Percentiles rank a stretch among this genome's conserved stretches.
Conservation (phyloP, 352 stramenopile species). For the Phytophthora chlamydospora region DNA sequence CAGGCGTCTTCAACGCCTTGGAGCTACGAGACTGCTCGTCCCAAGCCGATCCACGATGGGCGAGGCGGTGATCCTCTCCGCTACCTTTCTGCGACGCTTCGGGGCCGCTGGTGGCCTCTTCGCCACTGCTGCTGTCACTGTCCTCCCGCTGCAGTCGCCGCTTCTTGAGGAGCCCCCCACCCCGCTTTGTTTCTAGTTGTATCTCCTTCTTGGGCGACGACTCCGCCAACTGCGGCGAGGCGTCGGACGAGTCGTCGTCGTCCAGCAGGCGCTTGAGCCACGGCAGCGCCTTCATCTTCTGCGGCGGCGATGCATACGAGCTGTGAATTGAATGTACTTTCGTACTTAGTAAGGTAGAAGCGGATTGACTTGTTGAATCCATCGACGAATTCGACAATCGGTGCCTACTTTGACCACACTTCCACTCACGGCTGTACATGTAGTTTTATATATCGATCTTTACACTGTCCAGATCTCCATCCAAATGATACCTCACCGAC, state of each 20-base stretch:
- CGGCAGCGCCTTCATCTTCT: slow-evolving; percentile 19
- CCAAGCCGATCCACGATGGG: neutral
- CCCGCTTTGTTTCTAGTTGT: slow-evolving; percentile 8
- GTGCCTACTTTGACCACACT: too few relatives aligned
- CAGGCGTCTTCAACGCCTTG: slow-evolving; percentile 2
- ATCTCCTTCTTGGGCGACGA: slow-evolving; percentile 9
- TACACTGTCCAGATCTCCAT: too few relatives aligned
- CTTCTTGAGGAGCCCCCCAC: slow-evolving; percentile 1
- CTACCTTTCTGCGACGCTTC: too few relatives aligned
- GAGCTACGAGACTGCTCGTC: neutral
- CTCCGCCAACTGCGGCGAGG: slow-evolving; percentile 6
- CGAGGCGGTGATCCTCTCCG: neutral
- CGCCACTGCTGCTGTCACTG: slow-evolving; percentile 1
- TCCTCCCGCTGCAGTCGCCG: slow-evolving; percentile 1
- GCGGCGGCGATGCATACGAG: too few relatives aligned
- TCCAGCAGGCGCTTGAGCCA: slow-evolving; percentile 38
- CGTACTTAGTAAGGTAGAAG: too few relatives aligned
- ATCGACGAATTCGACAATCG: too few relatives aligned
- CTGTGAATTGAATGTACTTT: too few relatives aligned
- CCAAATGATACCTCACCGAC: slow-evolving; percentile 6
- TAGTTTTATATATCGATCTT: too few relatives aligned
- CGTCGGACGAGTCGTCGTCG: slow-evolving; percentile 38
- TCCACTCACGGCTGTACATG: too few relatives aligned
- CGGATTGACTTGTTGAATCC: too few relatives aligned
- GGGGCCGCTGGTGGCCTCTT: too few relatives aligned